Evolutionary conservation across 345 rosid species (phyloP).

Genomic region (Populus alba): DNA sequence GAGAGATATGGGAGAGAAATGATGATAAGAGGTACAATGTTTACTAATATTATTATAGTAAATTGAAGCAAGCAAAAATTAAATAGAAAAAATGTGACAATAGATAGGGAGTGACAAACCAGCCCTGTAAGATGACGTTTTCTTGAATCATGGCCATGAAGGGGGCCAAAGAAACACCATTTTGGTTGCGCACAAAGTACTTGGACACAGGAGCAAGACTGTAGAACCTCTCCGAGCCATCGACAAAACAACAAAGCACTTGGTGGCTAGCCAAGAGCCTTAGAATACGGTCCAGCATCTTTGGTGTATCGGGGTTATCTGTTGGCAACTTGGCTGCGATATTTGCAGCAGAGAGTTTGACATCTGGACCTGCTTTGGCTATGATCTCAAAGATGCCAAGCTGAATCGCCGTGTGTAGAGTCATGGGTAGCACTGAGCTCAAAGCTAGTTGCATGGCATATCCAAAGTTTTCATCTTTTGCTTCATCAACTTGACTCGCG

Average conservation of each 20-base stretch:
- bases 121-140: conserved; percentile 1
- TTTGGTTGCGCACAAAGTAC: conserved; percentile 26
- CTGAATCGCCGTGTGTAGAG: conserved; percentile 45
- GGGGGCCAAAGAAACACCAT: conserved; percentile 25
- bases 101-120: background rate
- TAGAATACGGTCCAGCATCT: conserved; percentile 51
- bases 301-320: conserved; percentile 38
- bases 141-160: conserved; percentile 13
- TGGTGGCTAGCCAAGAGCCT: conserved; percentile 46
- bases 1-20: background rate
- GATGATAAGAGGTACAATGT: background rate
- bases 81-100: background rate
- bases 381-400: conserved; percentile 50
- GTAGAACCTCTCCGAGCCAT: conserved; percentile 23
- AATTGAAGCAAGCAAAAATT: background rate
- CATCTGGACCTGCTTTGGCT: conserved; percentile 31
- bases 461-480: conserved; percentile 12
- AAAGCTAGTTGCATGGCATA: conserved; percentile 23
- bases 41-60: background rate
- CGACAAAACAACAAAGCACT: conserved; percentile 35
- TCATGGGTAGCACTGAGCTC: conserved; percentile 47
- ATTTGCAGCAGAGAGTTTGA: conserved; percentile 45
- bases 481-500: background rate
- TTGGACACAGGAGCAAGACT: conserved; percentile 23
- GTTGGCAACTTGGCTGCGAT: conserved; percentile 35